phyloP scores from a whole-genome alignment of 31 red algal genomes.

The Odonthalia washingtoniensis region DNA sequence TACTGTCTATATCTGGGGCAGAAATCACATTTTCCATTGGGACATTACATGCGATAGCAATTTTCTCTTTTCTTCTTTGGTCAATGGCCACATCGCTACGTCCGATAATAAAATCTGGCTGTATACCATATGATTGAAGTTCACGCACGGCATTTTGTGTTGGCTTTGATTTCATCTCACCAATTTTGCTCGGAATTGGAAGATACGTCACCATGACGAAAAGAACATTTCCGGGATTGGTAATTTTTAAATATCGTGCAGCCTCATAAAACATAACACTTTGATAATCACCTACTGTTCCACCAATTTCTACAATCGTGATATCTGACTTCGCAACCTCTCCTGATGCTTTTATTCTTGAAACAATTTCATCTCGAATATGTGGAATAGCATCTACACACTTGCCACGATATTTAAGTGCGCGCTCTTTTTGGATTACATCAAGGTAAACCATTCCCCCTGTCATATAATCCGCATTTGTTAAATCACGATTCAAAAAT shows the following conservation, averaged over 20 bases:
- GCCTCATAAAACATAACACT: constrained; percentile 24
- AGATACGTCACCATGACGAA: constrained; percentile 9
- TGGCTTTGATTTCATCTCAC: constrained; percentile 47
- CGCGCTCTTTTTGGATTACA: constrained; percentile 32
- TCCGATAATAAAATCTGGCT: constrained; percentile 27
- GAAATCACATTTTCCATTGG: neutral
- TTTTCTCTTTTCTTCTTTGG: constrained; percentile 4
- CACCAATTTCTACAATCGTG: constrained; percentile 34
- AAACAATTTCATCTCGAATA: neutral
- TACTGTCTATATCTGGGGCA: constrained; percentile 7
- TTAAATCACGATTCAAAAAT: neutral
- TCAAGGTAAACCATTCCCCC: constrained; percentile 10
- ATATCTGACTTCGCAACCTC: constrained; percentile 7
- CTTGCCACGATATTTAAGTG: constrained; percentile 14
- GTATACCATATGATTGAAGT: constrained; percentile 19
- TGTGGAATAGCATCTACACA: constrained; percentile 30
- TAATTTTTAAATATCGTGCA: neutral
- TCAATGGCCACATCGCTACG: constrained; percentile 19
- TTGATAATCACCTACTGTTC: constrained; percentile 38
- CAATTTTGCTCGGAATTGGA: neutral
- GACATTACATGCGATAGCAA: constrained; percentile 32
- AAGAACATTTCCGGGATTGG: constrained; percentile 7
- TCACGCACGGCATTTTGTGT: constrained; percentile 28
- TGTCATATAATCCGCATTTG: constrained; percentile 4
- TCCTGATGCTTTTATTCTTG: neutral